Percentiles rank a stretch among this genome's conserved stretches.
These are phyloP conservation scores for Vaccinium myrtillus DNA, from an alignment of 148 eudicot genomes.

Conservation along the genomic window DNA sequence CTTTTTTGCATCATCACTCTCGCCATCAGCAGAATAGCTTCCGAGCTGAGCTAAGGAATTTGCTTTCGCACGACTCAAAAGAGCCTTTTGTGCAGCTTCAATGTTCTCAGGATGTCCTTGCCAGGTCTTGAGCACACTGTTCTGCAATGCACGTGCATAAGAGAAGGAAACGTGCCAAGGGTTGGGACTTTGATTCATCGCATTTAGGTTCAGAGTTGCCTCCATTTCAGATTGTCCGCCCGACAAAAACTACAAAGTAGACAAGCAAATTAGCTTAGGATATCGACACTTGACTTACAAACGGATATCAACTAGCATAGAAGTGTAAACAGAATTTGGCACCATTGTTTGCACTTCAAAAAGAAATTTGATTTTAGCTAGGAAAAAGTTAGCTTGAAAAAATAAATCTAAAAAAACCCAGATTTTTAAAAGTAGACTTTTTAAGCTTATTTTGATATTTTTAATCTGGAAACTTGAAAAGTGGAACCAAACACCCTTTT, in stretches of 20 bases:
- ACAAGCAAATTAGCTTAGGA: background rate
- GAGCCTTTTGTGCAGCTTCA: slow-evolving; percentile 77
- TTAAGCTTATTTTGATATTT: background rate
- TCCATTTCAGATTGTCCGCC: slow-evolving; percentile 96
- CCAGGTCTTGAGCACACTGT: slow-evolving; percentile 90
- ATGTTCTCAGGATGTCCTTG: slow-evolving; percentile 82
- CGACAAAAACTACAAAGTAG: slow-evolving; percentile 67
- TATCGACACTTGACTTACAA: background rate
- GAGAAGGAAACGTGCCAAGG: slow-evolving; percentile 99
- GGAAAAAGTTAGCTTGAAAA: background rate
- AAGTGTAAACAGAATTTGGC: background rate
- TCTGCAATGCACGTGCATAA: slow-evolving; percentile 93
- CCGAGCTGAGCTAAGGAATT: slow-evolving; percentile 95
- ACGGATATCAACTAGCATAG: background rate
- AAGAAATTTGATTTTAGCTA: background rate
- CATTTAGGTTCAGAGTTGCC: slow-evolving; percentile 83
- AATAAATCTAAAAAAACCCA: background rate
- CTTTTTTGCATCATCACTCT: slow-evolving; percentile 78
- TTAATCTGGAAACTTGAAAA: background rate
- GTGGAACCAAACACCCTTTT: background rate
- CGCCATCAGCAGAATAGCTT: slow-evolving; percentile 75
- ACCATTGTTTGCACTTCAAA: background rate
- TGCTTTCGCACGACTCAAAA: slow-evolving; percentile 83
- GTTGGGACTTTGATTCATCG: slow-evolving; percentile 97
- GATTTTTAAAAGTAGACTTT: background rate